Evolutionary conservation across 164 flowering plant genomes (phyloP), one percentile per base, ranked within the genome.

Genomic region (Aristolochia fimbriata): DNA sequence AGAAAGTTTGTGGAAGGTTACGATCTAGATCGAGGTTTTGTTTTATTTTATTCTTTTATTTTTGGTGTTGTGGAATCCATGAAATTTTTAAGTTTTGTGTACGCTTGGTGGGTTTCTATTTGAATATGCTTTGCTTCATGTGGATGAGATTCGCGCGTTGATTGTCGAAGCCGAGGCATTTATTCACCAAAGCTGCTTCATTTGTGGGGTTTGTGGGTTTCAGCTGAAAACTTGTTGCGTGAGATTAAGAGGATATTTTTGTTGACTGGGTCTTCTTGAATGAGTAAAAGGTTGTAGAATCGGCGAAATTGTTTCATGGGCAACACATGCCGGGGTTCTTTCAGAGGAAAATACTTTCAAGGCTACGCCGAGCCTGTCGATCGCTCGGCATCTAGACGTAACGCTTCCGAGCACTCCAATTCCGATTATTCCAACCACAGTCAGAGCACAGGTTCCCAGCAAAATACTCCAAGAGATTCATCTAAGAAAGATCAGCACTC

Each of bases 251-350:
- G 43, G 43, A 37, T 37, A 3, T 2, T 15, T 47, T 59, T 13
- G 57, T 51, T 51, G 24, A 16, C 21, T 43, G 16, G 33, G 16
- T 37, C 43, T 33, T 31, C 55, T 62, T 62, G 47, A 23, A 52
- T 77, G 84, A 75, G 68, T 76, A 47, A 62, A 62, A 75, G 68
- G 63, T 52, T 33, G 63, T 71, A 62, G 73, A 49, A 55, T 22
- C 16, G 12, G 57, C 60, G 48, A n/a, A 37, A 1, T 37, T 75
- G 86, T 82, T 91, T 82, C 81, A 91, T 91, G 98, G 98, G 98
- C 95, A 91, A 91, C 67, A 73, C 95, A 81, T 91, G 98, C 86
- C 90, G 95, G 60, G 93, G 96, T 75, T 83, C 98, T 76, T 79
- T 83, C 63, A 78, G 76, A 69, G 76, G 77, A 27, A 85, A 77